These are phyloP conservation scores for Angomonas ambiguus DNA, from an alignment of 208 protist genomes.

Conservation along the genomic window DNA sequence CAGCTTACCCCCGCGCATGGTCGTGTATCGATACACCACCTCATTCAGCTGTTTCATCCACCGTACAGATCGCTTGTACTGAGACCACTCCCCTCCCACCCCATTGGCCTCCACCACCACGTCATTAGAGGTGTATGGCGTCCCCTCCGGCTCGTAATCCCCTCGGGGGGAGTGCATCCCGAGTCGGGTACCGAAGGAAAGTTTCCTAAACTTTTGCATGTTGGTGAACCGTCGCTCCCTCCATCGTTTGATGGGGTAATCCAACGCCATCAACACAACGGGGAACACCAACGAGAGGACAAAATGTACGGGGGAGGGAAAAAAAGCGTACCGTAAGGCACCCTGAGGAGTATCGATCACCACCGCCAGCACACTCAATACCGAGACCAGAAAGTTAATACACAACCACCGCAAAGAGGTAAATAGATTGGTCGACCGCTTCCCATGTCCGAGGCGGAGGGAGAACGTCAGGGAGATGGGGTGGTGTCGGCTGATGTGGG, in stretches of 20 bases:
- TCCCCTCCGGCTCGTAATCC: constrained; percentile 83
- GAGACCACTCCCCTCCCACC: constrained; percentile 1
- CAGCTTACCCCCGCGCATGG: constrained; percentile 63
- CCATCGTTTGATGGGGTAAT: constrained; percentile 85
- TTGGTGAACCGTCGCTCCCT: constrained; percentile 64
- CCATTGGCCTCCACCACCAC: constrained; percentile 10
- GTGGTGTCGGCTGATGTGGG: constrained; percentile 85
- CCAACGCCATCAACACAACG: constrained; percentile 53
- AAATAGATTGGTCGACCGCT: constrained; percentile 68
- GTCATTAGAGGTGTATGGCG: constrained; percentile 26
- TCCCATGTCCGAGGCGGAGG: constrained; percentile 60
- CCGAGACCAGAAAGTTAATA: constrained; percentile 43
- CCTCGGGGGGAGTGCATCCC: constrained; percentile 90
- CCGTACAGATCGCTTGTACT: constrained; percentile 13
- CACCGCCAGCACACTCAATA: constrained; percentile 58
- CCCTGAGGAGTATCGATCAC: constrained; percentile 28
- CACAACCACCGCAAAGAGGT: constrained; percentile 60
- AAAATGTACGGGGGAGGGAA: constrained; percentile 65
- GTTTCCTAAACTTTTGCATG: constrained; percentile 87
- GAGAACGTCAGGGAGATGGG: constrained; percentile 65
- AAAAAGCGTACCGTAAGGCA: constrained; percentile 34
- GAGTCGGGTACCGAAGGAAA: constrained; percentile 85
- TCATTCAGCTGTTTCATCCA: constrained; percentile 52
- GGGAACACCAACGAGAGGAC: constrained; percentile 60
- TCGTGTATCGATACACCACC: constrained; percentile 73